These are phyloP conservation scores for Naematelia aurantialba DNA, from an alignment of 768 basidiomycete genomes.

Conservation along the genomic window DNA sequence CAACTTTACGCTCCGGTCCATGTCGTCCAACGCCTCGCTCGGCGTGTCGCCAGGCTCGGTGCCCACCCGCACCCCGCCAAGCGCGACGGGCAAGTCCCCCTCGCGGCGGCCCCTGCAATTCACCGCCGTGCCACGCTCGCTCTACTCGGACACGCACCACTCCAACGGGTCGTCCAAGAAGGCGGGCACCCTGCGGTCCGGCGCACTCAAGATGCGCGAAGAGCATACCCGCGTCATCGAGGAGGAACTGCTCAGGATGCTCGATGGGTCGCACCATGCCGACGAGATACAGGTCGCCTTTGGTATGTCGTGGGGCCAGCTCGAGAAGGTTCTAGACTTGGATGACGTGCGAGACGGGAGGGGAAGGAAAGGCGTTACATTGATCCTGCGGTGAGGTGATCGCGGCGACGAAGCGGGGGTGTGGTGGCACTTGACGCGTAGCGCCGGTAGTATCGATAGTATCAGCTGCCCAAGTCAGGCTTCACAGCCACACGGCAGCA, in stretches of 20 bases:
- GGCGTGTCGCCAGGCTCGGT: constrained; percentile 25
- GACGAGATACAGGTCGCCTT: constrained; percentile 81
- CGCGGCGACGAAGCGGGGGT: no score
- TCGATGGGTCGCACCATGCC: constrained; percentile 87
- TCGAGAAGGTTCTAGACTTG: constrained; percentile 61
- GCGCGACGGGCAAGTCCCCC: constrained; percentile 6
- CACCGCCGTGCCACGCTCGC: neutral
- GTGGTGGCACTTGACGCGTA: no score
- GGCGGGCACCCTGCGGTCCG: constrained; percentile 9
- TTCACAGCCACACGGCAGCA: no score
- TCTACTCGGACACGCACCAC: constrained; percentile 3
- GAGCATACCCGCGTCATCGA: constrained; percentile 20
- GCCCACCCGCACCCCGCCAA: constrained; percentile 21
- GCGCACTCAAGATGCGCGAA: constrained; percentile 14
- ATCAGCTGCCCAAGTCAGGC: no score
- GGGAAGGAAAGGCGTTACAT: constrained; percentile 69
- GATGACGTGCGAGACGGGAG: constrained; percentile 58
- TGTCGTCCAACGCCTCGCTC: constrained; percentile 27
- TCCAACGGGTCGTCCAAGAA: constrained; percentile 1
- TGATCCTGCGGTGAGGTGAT: constrained; percentile 73
- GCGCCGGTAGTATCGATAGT: no score
- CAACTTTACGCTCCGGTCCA: constrained; percentile 38
- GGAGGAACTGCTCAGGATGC: constrained; percentile 52
- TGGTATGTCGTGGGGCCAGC: constrained; percentile 73
- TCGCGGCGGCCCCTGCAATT: neutral